Evolutionary conservation across 1,139 yeast species (phyloP), one percentile per base, ranked within the genome.

Genomic region (Sugiyamaella novakii): DNA sequence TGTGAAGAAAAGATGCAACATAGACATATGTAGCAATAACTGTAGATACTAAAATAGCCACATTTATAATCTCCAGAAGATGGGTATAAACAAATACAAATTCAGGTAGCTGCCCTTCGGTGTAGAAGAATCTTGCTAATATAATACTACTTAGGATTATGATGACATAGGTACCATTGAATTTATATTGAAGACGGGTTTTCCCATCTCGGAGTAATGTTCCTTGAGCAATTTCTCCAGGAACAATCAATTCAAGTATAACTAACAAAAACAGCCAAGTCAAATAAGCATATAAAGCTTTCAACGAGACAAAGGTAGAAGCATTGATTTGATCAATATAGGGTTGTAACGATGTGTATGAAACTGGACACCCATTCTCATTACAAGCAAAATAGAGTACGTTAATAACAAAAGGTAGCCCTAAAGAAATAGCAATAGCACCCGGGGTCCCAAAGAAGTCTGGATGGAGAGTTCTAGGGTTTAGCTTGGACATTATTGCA

Each of bases 371-470:
- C 0, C 70, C 69, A 15, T 62, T 43, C 11, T 57, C 66, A 42
- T 70, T 69, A 54, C 75, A 68, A 11, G 59, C 54, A 48, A 84
- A 75, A 50, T 81, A 83, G 53, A 91, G 74, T 11, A 76, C 67
- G 14, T 82, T 68, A 31, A 86, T 74, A 11, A 87, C 71, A 0
- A 75, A 40, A 0, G 97, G 96, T 28, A 92, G 73, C 0, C 84
- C 84, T 1, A 81, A 18, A 0, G 92, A 72, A 47, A 92, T 79
- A 4, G 75, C 77, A 3, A 80, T 43, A 0, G 94, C 88, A 2
- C 98, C 98, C 0, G 78, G 67, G 6, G 78, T 69, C 0, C 98
- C 98, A 29, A 77, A 74, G 67, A 92, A 92, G 67, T 92, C 98
- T 52, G 72, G 72, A 46, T 82, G 79, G 8, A 68, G 73, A 0